Evolutionary conservation across 805 yeast genomes (phyloP).

Genomic region (Maudiozyma pseudohumilis): DNA sequence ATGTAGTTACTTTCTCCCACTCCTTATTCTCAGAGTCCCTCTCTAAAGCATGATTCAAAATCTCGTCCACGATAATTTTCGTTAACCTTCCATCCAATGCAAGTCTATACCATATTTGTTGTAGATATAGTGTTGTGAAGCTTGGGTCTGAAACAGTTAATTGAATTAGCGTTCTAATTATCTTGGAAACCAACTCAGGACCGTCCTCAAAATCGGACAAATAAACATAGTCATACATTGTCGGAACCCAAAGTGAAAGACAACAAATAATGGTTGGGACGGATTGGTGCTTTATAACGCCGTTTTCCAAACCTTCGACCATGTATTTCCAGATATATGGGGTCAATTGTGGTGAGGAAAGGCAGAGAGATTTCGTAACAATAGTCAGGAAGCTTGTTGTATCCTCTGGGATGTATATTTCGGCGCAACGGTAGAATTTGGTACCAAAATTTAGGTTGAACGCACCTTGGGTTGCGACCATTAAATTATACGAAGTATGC

Average conservation of each 20-base stretch:
- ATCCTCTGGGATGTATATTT: slow-evolving; percentile 56
- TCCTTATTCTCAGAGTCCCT: slow-evolving; percentile 58
- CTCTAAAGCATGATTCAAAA: slow-evolving; percentile 60
- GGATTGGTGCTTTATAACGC: slow-evolving; percentile 8
- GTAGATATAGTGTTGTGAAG: slow-evolving; percentile 42
- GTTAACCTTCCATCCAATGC: slow-evolving; percentile 50
- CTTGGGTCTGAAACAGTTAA: slow-evolving; percentile 40
- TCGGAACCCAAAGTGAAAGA: slow-evolving; percentile 61
- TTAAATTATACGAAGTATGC: slow-evolving; percentile 48
- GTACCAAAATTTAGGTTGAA: slow-evolving; percentile 52
- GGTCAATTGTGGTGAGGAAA: slow-evolving; percentile 46
- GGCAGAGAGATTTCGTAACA: slow-evolving; percentile 44
- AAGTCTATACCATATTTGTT: slow-evolving; percentile 60
- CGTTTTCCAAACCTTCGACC: slow-evolving; percentile 16
- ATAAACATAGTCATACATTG: slow-evolving; percentile 48
- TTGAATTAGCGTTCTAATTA: slow-evolving; percentile 51
- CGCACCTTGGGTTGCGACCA: slow-evolving; percentile 46
- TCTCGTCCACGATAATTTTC: slow-evolving; percentile 54
- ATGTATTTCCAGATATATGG: slow-evolving; percentile 36
- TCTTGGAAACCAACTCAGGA: slow-evolving; percentile 43
- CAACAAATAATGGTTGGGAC: slow-evolving; percentile 13
- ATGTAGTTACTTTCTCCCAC: slow-evolving; percentile 51
- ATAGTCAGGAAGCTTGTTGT: slow-evolving; percentile 49
- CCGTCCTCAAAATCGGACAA: slow-evolving; percentile 44
- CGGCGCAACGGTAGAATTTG: slow-evolving; percentile 41